A percentile compares a stretch with the other conserved stretches of the same genome.
Conservation (phyloP, 345 rosid species). For the Lepidium africanum region DNA sequence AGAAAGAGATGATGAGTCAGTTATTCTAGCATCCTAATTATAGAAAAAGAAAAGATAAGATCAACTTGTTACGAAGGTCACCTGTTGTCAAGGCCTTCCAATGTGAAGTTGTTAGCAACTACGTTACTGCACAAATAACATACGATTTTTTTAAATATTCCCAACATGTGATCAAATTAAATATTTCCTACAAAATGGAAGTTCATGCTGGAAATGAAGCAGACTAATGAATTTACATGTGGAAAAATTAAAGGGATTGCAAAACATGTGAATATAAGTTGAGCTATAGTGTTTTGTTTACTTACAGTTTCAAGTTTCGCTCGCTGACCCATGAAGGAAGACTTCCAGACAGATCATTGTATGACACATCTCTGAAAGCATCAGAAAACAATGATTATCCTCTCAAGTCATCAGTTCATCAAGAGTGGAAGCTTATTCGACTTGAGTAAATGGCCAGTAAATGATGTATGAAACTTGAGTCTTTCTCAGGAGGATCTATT, state of each 20-base stretch:
- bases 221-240: not conserved
- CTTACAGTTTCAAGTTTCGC: constrained; percentile 45
- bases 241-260: too few species aligned
- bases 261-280: not conserved
- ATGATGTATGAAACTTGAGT: not conserved
- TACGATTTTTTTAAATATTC: not conserved
- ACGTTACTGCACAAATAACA: constrained; percentile 52
- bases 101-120: constrained; percentile 63
- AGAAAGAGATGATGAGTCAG: too few species aligned
- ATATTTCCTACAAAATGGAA: not conserved
- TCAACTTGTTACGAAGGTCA: constrained; percentile 1
- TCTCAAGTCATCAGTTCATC: not conserved
- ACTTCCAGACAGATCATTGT: constrained; percentile 57
- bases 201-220: not conserved
- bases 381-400: not conserved
- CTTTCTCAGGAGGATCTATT: not conserved
- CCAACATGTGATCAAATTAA: too few species aligned
- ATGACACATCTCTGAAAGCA: constrained; percentile 64
- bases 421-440: not conserved
- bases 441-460: not conserved
- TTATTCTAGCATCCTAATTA: too few species aligned
- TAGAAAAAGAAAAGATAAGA: not conserved
- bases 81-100: constrained; percentile 38
- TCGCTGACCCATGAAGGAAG: constrained; percentile 62
- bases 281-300: not conserved